Percentiles rank a stretch among this genome's conserved stretches.
Evolutionary conservation across 2,329 filamentous ascomycete genomes (phyloP).

Genomic region (Dendrostoma leiphaemia): DNA sequence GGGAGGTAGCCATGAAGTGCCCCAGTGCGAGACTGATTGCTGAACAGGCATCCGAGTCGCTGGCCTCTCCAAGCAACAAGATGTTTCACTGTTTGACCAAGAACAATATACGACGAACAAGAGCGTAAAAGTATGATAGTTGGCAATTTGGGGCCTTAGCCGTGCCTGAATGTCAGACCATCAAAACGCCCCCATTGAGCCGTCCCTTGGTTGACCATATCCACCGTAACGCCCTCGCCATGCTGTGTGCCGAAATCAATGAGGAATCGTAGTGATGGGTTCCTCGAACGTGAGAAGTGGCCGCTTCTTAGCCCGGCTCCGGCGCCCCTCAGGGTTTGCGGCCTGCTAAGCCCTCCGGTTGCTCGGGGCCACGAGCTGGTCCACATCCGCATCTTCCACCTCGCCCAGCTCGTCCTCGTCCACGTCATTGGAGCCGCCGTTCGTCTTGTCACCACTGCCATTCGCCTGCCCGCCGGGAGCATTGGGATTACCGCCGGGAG

Average conservation of each 20-base stretch:
- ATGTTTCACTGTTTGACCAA: too few species aligned
- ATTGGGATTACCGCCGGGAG: not conserved
- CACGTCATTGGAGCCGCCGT: not conserved
- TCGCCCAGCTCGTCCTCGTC: conserved; percentile 20
- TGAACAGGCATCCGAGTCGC: too few species aligned
- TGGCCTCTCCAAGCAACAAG: too few species aligned
- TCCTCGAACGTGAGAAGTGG: not conserved
- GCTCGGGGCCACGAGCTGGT: conserved; percentile 13
- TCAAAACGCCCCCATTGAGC: not conserved
- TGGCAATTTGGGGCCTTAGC: not conserved
- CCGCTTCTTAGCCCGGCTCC: conserved; percentile 1
- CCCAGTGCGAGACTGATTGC: too few species aligned
- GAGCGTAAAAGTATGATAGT: too few species aligned
- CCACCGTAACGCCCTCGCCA: conserved; percentile 18
- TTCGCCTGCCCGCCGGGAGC: not conserved
- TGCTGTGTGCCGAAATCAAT: conserved; percentile 2
- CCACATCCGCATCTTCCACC: conserved; percentile 17
- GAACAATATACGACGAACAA: too few species aligned
- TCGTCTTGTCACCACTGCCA: not conserved
- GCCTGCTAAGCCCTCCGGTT: conserved; percentile 15
- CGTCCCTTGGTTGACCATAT: not conserved
- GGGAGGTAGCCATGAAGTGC: too few species aligned
- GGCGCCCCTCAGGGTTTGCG: not conserved
- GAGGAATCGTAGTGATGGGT: not conserved
- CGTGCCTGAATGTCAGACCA: not conserved